A percentile compares a stretch with the other conserved stretches of the same genome.
Conservation (phyloP, 805 yeast genomes). For the Tetrapisispora phaffii region DNA sequence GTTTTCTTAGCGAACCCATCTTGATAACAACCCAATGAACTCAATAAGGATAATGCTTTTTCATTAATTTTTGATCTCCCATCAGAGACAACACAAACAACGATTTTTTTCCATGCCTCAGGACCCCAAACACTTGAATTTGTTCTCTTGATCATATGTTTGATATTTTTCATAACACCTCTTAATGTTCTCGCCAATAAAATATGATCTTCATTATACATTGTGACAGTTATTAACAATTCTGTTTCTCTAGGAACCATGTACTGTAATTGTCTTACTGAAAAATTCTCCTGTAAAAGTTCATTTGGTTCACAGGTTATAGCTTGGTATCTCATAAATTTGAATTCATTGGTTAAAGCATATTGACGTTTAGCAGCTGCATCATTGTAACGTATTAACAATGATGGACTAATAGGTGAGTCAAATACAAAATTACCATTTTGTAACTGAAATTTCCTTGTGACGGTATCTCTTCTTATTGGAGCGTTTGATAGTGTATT, state of each 20-base stretch:
- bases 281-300: conserved; percentile 52
- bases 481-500: not conserved
- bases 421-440: conserved; percentile 78
- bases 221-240: conserved; percentile 72
- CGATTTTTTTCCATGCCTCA: conserved; percentile 90
- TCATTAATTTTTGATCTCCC: conserved; percentile 81
- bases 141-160: conserved; percentile 55
- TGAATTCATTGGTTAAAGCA: conserved; percentile 48
- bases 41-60: conserved; percentile 66
- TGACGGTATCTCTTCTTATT: conserved; percentile 1
- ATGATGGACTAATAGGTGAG: conserved; percentile 72
- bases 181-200: conserved; percentile 74
- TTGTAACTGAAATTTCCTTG: conserved; percentile 27
- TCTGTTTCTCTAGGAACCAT: conserved; percentile 75
- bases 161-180: conserved; percentile 83
- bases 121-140: conserved; percentile 79
- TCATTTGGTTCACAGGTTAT: conserved; percentile 84
- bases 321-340: conserved; percentile 87
- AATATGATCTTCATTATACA: conserved; percentile 83
- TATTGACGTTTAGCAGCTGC: conserved; percentile 30
- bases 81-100: conserved; percentile 81
- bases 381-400: conserved; percentile 40
- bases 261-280: conserved; percentile 76
- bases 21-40: conserved; percentile 85
- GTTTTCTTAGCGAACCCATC: conserved; percentile 91